Percentiles rank a stretch among this genome's conserved stretches.
Evolutionary conservation across 768 basidiomycete species (phyloP).

Genomic region (Lactarius trivialis): DNA sequence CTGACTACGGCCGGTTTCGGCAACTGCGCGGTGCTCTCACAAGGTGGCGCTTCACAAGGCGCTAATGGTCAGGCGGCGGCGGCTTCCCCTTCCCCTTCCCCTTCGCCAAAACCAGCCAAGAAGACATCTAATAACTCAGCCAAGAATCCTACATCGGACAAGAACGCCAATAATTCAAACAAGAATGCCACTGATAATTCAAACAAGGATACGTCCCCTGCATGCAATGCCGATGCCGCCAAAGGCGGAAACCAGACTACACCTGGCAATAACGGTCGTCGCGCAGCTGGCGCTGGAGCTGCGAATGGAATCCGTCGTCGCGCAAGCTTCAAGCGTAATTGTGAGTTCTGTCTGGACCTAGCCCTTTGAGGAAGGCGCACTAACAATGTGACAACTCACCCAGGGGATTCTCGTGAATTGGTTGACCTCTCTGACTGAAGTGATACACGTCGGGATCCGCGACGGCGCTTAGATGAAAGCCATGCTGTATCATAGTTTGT

Average conservation of each 20-base stretch:
- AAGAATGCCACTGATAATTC: neutral
- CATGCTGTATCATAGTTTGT: neutral
- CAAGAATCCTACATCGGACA: neutral
- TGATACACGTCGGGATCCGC: neutral
- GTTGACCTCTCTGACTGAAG: neutral
- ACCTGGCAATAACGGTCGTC: too few relatives aligned
- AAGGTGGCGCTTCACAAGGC: slow-evolving; percentile 19
- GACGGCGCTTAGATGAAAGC: neutral
- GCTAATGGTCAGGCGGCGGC: too few relatives aligned
- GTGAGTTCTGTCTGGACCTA: neutral
- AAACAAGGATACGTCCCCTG: too few relatives aligned
- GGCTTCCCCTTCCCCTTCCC: too few relatives aligned
- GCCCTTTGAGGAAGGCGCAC: neutral
- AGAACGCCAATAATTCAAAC: neutral
- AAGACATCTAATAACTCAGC: neutral
- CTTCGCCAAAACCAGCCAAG: too few relatives aligned
- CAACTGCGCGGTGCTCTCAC: slow-evolving; percentile 45
- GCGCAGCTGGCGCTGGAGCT: neutral
- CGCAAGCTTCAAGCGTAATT: neutral
- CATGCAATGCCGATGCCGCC: neutral
- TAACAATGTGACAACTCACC: neutral
- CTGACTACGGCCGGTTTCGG: slow-evolving; percentile 46
- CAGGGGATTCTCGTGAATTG: slow-evolving; percentile 11
- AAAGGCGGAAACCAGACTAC: neutral
- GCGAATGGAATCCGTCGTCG: neutral